These are phyloP conservation scores for Aspergillus homomorphus DNA, from an alignment of 495 filamentous ascomycete genomes.

Conservation along the genomic window DNA sequence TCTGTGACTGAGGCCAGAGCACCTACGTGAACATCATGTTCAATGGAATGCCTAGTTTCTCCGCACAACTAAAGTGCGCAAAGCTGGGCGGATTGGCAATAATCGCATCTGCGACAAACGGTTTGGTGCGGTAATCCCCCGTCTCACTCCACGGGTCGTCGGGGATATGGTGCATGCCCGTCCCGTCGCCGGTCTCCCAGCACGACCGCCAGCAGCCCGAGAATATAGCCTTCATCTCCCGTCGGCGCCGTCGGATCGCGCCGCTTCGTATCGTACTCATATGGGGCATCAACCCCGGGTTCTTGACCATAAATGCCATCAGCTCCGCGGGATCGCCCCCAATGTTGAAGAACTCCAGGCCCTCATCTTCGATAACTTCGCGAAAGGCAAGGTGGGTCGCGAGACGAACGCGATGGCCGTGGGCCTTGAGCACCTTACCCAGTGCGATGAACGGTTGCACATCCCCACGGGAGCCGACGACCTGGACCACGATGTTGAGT, in stretches of 20 bases:
- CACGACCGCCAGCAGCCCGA: conserved; percentile 79
- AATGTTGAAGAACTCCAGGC: conserved; percentile 75
- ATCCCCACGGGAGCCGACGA: conserved; percentile 76
- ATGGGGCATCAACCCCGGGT: conserved; percentile 73
- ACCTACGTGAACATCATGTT: conserved; percentile 79
- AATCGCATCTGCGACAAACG: conserved; percentile 78
- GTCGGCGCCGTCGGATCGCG: conserved; percentile 62
- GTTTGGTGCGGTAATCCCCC: conserved; percentile 36
- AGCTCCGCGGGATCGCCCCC: conserved; percentile 76
- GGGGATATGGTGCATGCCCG: conserved; percentile 7
- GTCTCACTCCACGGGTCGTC: conserved; percentile 35
- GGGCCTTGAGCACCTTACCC: conserved; percentile 59
- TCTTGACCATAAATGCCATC: conserved; percentile 87
- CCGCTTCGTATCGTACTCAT: conserved; percentile 64
- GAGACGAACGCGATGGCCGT: conserved; percentile 72
- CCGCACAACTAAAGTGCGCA: conserved; percentile 77
- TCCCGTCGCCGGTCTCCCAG: conserved; percentile 60
- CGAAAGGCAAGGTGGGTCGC: conserved; percentile 74
- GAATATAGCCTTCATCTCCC: conserved; percentile 66
- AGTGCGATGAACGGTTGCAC: conserved; percentile 73
- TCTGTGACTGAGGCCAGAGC: background rate
- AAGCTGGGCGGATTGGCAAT: conserved; percentile 85
- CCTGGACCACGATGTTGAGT: conserved; percentile 76
- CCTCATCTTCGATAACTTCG: conserved; percentile 63
- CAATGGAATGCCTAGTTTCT: conserved; percentile 72